phyloP scores from a whole-genome alignment of 805 yeast genomes.

The Saccharomycopsis sp. region DNA sequence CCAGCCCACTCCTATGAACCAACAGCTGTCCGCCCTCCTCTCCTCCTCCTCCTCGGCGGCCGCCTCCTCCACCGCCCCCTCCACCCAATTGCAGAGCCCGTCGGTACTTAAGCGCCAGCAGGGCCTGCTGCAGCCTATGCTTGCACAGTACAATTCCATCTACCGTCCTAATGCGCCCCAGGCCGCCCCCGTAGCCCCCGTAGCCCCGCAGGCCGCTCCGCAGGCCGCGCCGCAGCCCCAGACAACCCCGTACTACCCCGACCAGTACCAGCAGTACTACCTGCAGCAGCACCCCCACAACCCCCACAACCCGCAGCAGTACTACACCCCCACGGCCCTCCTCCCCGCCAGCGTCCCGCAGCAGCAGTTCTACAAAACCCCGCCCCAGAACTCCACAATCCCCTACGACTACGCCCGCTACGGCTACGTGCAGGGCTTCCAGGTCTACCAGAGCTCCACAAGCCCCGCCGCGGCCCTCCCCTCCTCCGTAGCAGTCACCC shows the following conservation, averaged over 20 bases:
- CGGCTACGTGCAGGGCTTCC: constrained; percentile 19
- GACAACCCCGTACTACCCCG: background rate
- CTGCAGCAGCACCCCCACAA: background rate
- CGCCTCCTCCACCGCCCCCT: background rate
- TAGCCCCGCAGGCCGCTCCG: background rate
- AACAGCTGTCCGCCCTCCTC: background rate
- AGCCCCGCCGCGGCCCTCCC: constrained; percentile 2
- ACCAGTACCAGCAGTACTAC: background rate
- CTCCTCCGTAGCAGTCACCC: constrained; percentile 9
- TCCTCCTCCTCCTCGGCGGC: background rate
- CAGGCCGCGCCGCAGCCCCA: no score
- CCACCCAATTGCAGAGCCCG: background rate
- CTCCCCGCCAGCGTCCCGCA: constrained; percentile 5
- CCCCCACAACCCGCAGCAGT: background rate
- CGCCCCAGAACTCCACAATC: constrained; percentile 14
- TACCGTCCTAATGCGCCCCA: background rate
- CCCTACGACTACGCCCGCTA: constrained; percentile 19
- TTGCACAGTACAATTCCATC: background rate
- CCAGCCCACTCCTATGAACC: background rate
- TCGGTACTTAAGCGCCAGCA: background rate
- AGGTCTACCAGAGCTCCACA: constrained; percentile 12
- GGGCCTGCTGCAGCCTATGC: background rate
- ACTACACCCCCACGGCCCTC: background rate
- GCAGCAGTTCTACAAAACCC: constrained; percentile 18
- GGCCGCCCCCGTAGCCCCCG: background rate